Evolutionary conservation across 192 early-diverging fungal species (phyloP), one percentile per base, ranked within the genome.

Genomic region (Phlyctochytrium arcticum): DNA sequence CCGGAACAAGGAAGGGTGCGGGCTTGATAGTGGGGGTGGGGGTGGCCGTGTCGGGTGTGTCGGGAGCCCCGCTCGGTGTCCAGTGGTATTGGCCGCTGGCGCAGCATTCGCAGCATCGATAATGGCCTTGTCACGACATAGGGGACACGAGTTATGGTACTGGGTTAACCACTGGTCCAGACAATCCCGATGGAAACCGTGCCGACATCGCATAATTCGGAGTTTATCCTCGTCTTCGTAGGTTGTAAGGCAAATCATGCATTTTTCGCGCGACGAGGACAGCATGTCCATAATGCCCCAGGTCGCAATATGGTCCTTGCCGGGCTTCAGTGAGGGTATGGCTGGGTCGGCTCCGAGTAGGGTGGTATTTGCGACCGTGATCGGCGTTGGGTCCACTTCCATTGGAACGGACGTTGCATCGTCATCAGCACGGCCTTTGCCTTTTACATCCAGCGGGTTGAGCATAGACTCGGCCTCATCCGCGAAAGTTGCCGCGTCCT

Each of bases 181-280:
- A 56, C 80, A 81, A 17, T 60, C 62, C 48, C 61, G 68, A 59
- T 81, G 80, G 57, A 77, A 80, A 4, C 73, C 80, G 57, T 81
- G 80, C 36, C 51, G 47, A 36, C 80, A 81, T 53, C 55, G 49
- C 61, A 81, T 58, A n/a, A 80, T 65, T 5, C 80, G 35, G 30
- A 81, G 30, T 30, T 71, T 55, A 37, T 81, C 80, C 3, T 56
- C 80, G 26, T 64, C 67, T 47, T 76, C 75, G 48, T 78, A 81
- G 17, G 27, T n/a, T 42, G 57, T 57, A 57, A 81, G 57, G 50
- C 80, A 81, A 24, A 81, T 69, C 37, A 72, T 73, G 35, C 80
- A 81, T 62, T 75, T 80, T 54, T 80, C 72, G 26, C 60, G 54
- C 1, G 74, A 75, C 7, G 65, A 56, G 5, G 63, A 64, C 15